Evolutionary conservation across 139 green algal species (phyloP).

Genomic region (Coelastrella sp.): DNA sequence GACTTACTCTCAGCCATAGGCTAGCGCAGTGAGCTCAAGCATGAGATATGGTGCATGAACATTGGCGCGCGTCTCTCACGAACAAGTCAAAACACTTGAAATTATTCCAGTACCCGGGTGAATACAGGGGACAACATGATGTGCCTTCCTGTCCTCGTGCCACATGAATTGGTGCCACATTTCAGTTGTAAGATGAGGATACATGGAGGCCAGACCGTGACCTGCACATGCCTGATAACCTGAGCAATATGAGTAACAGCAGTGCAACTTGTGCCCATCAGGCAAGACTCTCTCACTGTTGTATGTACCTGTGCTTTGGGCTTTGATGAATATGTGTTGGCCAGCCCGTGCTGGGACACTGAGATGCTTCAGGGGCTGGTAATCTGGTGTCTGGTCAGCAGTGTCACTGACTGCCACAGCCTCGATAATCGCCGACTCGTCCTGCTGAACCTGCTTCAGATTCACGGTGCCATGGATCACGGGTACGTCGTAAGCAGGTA

Average conservation of each 20-base stretch:
- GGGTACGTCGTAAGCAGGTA: no score
- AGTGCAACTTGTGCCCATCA: background rate
- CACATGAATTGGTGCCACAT: background rate
- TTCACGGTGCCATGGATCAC: no score
- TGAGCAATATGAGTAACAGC: background rate
- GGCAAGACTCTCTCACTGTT: no score
- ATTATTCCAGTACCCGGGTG: background rate
- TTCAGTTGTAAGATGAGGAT: background rate
- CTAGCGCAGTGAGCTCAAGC: background rate
- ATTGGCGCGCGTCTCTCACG: background rate
- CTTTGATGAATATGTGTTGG: background rate
- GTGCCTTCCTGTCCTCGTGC: background rate
- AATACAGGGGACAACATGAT: background rate
- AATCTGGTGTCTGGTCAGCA: background rate
- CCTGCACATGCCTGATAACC: background rate
- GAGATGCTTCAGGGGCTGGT: background rate
- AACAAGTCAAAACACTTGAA: background rate
- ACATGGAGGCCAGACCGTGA: background rate
- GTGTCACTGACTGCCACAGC: constrained; percentile 1
- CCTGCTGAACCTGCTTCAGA: background rate
- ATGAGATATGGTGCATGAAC: background rate
- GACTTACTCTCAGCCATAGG: no score
- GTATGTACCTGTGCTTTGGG: no score
- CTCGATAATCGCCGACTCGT: background rate
- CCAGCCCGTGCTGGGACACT: background rate